phyloP scores from a whole-genome alignment of 164 flowering plant genomes.

The Dillenia suffruticosa region DNA sequence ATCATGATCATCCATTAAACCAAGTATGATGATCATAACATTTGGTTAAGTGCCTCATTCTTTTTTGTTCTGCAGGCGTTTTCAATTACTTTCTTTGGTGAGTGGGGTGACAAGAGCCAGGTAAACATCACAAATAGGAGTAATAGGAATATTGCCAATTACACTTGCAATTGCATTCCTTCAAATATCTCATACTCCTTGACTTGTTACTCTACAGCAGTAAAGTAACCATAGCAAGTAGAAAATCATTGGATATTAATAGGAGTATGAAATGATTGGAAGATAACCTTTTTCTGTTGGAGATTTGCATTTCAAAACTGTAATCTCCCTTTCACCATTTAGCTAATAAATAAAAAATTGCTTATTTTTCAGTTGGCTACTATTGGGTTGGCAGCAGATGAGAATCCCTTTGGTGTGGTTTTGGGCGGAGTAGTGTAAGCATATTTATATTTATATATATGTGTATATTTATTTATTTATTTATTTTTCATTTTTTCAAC shows the following conservation, averaged over 20 bases:
- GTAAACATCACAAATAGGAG: constrained; percentile 29
- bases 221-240: no score
- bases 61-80: constrained; percentile 65
- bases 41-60: neutral
- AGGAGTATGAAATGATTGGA: neutral
- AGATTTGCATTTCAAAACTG: no score
- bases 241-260: constrained; percentile 6
- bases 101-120: constrained; percentile 99
- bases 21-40: neutral
- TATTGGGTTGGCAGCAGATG: constrained; percentile 96
- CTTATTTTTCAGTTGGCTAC: constrained; percentile 78
- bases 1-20: neutral
- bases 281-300: no score
- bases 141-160: neutral
- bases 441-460: no score
- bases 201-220: no score
- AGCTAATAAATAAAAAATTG: no score
- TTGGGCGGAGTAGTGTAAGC: constrained; percentile 94
- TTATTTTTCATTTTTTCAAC: no score
- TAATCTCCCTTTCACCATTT: no score
- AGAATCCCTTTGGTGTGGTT: constrained; percentile 94
- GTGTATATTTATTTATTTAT: no score
- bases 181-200: neutral
- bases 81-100: constrained; percentile 96
- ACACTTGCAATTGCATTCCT: constrained; percentile 1